These are phyloP conservation scores for Takashimella koratensis DNA, from an alignment of 1,284 basidiomycete genomes.

Conservation along the genomic window DNA sequence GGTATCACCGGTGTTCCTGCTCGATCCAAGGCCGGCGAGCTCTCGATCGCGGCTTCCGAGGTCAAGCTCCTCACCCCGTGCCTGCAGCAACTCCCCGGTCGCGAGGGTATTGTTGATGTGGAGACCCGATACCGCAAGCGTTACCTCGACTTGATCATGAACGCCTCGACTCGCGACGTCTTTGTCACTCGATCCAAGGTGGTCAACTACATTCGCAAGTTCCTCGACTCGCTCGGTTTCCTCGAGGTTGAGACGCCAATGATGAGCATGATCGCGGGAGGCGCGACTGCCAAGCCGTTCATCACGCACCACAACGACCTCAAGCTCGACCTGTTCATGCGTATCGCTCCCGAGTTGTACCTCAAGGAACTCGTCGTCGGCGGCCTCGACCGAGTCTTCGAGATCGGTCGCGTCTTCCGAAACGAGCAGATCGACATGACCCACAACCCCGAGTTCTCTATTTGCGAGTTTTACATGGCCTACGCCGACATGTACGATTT, in stretches of 20 bases:
- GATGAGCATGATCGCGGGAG: slow-evolving; percentile 94
- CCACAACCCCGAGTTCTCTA: slow-evolving; percentile 95
- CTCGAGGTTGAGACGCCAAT: slow-evolving; percentile 99
- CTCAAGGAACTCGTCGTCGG: slow-evolving; percentile 98
- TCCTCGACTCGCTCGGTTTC: slow-evolving; percentile 88
- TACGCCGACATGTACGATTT: slow-evolving; percentile 99
- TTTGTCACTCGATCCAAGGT: slow-evolving; percentile 86
- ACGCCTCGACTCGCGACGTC: slow-evolving; percentile 81
- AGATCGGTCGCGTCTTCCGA: slow-evolving; percentile 96
- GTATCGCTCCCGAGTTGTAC: slow-evolving; percentile 96
- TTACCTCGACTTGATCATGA: slow-evolving; percentile 97
- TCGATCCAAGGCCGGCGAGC: slow-evolving; percentile 93
- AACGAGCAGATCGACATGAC: slow-evolving; percentile 99
- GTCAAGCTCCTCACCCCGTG: slow-evolving; percentile 92
- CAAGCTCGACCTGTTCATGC: slow-evolving; percentile 94
- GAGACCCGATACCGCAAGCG: slow-evolving; percentile 98
- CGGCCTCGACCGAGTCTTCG: slow-evolving; percentile 94
- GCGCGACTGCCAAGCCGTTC: slow-evolving; percentile 98
- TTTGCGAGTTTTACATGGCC: slow-evolving; percentile 99
- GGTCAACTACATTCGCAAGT: slow-evolving; percentile 87
- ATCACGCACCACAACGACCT: slow-evolving; percentile 99
- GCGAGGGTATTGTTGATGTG: slow-evolving; percentile 84
- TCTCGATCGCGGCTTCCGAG: slow-evolving; percentile 78
- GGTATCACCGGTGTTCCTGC: slow-evolving; percentile 85
- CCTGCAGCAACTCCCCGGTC: slow-evolving; percentile 88